Base-by-base conservation (phyloP, 2,329 filamentous ascomycete species). In the Fusarium odoratissimum region DNA sequence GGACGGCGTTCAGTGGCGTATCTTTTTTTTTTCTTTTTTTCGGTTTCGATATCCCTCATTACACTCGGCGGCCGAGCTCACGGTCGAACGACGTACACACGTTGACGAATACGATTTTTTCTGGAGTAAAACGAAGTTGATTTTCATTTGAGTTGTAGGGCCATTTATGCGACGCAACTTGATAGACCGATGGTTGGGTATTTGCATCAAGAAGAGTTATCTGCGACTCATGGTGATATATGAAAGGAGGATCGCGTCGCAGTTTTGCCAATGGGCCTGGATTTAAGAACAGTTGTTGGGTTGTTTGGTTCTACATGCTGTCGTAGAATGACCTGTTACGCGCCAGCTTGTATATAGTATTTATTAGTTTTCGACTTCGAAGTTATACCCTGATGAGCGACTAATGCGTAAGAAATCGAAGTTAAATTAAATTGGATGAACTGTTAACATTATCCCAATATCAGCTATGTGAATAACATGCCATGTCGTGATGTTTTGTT, bases 381-480 rank as follows among this genome's bases (percentile, higher is more conserved):
- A 81, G 79, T 74, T 82, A 82, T 82, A 82, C 81, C 81, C 81
- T 75, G 75, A 76, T 69, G 75, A 79, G 76, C 69, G 75, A 78
- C 65, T 81, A 81, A 81, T 81, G 75, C 74, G 75, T 74, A 77
- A 57, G 63, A 73, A 73, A 75, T 73, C 67, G 71, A 76, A 76
- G 37, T 70, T 71, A 73, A 52, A 72, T 71, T 78, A 67, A 54
- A 71, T 46, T 19, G 11, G 14, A 14, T 8, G 10, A 35, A 33
- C 4, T 25, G 17, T 41, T 30, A 61, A 14, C 10, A 3, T 17
- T 33, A 13, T 19, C 28, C 28, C 7, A 40, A 54, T 28, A n/a
- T 40, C 35, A 40, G 49, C 19, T 21, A 52, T 25, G 33, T 54
- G 23, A 54, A 17, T 28, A 19, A 19, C 11, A 19, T 35, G 19